Percentiles rank a stretch among this genome's conserved stretches.
phyloP scores from a whole-genome alignment of 805 yeast species.

The Suhomyces sp. region DNA sequence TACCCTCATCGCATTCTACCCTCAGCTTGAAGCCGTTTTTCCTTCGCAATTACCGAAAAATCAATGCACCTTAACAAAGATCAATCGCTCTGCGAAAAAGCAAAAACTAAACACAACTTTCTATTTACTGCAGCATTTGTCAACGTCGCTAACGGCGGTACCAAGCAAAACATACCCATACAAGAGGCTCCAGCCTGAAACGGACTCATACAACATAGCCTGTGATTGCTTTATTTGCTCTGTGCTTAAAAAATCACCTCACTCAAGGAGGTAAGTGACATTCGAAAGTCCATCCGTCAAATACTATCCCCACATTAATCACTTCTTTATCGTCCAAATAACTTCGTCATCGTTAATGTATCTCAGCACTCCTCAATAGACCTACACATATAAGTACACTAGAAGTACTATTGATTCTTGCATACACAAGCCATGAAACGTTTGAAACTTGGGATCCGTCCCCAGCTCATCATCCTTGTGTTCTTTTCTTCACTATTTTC shows the following conservation, averaged over 20 bases:
- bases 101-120: background rate
- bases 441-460: slow-evolving; percentile 62
- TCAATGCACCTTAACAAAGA: background rate
- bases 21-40: background rate
- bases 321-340: background rate
- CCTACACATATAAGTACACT: background rate
- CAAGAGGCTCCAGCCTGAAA: background rate
- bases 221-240: background rate
- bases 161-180: background rate
- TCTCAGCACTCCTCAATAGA: background rate
- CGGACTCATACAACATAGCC: background rate
- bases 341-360: background rate
- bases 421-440: slow-evolving; percentile 23
- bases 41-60: background rate
- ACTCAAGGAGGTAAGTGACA: background rate
- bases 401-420: background rate
- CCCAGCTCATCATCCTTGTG: slow-evolving; percentile 72
- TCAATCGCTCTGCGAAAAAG: background rate
- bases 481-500: slow-evolving; percentile 68
- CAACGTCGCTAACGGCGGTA: background rate
- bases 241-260: background rate
- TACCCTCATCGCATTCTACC: background rate
- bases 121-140: background rate
- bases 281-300: background rate
- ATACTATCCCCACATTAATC: background rate